Base-by-base conservation (phyloP, 345 rosid species). In the Heritiera littoralis region DNA sequence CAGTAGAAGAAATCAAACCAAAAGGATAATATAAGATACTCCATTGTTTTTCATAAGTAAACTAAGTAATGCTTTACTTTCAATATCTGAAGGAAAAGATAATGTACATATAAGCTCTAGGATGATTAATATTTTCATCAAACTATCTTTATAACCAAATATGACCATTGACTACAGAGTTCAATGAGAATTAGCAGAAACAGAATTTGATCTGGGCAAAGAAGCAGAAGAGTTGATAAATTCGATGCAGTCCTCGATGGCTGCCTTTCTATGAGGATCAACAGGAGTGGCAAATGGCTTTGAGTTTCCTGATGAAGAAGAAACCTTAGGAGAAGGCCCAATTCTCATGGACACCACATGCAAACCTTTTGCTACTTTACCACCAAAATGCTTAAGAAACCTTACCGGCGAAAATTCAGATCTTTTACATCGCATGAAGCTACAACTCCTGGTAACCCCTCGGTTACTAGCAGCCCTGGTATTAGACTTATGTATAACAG, bases 191-290 rank as follows among this genome's bases (percentile, higher is more conserved):
- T 79, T 56, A 28, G 66, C 66, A 72, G 86, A 20, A 48, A 79
- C 77, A 66, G 94, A 87, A 51, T 74, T 88, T 35, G 93, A 90
- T 83, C 91, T 86, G 1, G 88, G 84, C 65, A 88, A 76, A 6
- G 90, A 81, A 56, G 94, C 63, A 0, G 97, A 89, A 0, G 92
- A 85, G 83, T 94, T 89, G 55, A 94, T 91, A 85, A 92, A 94
- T 79, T 91, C 87, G 59, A 94, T 94, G 87, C 98, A 94, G 77
- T 92, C 97, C 52, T 92, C 88, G 43, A 94, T 92, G 6, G 94
- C 92, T 69, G 91, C 90, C 75, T 83, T 86, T 82, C 92, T 87
- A 23, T 86, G 85, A 43, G 87, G 75, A 81, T 94, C 97, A 30
- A 83, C 59, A 20, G 90, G 76, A 52, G 87, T 82, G 46, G 80